Conservation (phyloP, 1,284 basidiomycete species). For the Thelephora terrestris region DNA sequence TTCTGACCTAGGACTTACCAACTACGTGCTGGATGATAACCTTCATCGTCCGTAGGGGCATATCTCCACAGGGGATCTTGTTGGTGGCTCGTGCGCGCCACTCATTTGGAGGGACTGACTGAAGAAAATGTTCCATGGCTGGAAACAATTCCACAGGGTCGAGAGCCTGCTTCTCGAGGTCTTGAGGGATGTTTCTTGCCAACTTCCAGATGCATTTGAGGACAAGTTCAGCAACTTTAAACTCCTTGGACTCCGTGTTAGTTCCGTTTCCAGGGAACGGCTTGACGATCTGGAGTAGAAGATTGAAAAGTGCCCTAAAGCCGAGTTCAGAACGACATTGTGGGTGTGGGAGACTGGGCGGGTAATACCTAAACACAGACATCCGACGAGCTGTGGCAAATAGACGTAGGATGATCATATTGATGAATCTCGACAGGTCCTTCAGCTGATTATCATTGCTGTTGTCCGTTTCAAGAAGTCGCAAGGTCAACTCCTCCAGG, state of each 20-base stretch:
- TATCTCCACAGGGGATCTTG: slow-evolving; percentile 89
- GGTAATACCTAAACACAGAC: slow-evolving; percentile 78
- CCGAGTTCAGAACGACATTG: slow-evolving; percentile 15
- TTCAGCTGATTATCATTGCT: slow-evolving; percentile 66
- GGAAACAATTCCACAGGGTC: slow-evolving; percentile 85
- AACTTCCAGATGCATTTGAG: slow-evolving; percentile 99
- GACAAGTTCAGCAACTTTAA: slow-evolving; percentile 91
- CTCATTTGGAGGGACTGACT: slow-evolving; percentile 89
- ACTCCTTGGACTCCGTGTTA: slow-evolving; percentile 61
- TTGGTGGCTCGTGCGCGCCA: slow-evolving; percentile 89
- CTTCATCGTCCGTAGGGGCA: slow-evolving; percentile 96
- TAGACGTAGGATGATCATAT: slow-evolving; percentile 92
- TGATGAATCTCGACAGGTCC: slow-evolving; percentile 91
- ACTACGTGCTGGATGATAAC: slow-evolving; percentile 95
- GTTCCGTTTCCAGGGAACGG: slow-evolving; percentile 71
- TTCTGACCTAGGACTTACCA: slow-evolving; percentile 42
- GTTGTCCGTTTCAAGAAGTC: slow-evolving; percentile 88
- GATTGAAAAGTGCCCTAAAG: slow-evolving; percentile 62
- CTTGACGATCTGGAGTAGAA: slow-evolving; percentile 82
- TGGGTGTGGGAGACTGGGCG: neutral
- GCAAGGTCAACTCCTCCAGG: slow-evolving; percentile 79
- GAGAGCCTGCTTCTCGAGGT: slow-evolving; percentile 72
- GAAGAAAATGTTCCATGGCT: slow-evolving; percentile 92
- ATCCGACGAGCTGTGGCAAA: slow-evolving; percentile 90
- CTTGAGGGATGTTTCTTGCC: slow-evolving; percentile 88